phyloP scores from a whole-genome alignment of 179 eudicot genomes.

The Spinacia oleracea region DNA sequence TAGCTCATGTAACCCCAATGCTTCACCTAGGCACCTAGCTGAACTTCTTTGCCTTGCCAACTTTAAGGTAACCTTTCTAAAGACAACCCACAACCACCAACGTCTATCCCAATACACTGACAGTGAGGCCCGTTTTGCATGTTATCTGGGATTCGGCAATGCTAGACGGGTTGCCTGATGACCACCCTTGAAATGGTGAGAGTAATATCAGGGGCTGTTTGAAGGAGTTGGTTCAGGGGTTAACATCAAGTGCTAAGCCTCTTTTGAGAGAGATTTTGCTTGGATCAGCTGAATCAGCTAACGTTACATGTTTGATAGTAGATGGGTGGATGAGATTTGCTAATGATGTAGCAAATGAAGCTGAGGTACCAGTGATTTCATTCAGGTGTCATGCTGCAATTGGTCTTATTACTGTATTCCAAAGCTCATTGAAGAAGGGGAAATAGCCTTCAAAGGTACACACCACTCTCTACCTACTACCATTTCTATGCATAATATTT shows the following conservation, averaged over 20 bases:
- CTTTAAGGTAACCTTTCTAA: conserved; percentile 55
- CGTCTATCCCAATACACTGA: conserved; percentile 36
- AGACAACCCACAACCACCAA: conserved; percentile 44
- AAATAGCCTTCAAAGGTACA: conserved; percentile 19
- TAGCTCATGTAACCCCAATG: conserved; percentile 59
- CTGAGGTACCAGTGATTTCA: conserved; percentile 29
- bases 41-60: conserved; percentile 50
- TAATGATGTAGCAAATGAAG: conserved; percentile 31
- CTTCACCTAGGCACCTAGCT: conserved; percentile 58
- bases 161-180: conserved; percentile 19
- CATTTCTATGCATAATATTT: background rate
- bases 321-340: conserved; percentile 30
- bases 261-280: conserved; percentile 39
- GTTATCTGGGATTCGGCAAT: conserved; percentile 43
- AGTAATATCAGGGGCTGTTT: conserved; percentile 2
- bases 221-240: background rate
- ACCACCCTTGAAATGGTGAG: background rate
- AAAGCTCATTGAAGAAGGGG: conserved; percentile 28
- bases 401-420: conserved; percentile 24
- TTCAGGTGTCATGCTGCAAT: conserved; percentile 26
- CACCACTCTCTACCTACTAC: background rate
- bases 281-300: conserved; percentile 3
- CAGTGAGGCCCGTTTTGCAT: conserved; percentile 34
- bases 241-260: conserved; percentile 18
- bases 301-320: conserved; percentile 29